These are phyloP conservation scores for Xylariaceae sp. DNA, from an alignment of 2,329 filamentous ascomycete species.

Conservation along the genomic window DNA sequence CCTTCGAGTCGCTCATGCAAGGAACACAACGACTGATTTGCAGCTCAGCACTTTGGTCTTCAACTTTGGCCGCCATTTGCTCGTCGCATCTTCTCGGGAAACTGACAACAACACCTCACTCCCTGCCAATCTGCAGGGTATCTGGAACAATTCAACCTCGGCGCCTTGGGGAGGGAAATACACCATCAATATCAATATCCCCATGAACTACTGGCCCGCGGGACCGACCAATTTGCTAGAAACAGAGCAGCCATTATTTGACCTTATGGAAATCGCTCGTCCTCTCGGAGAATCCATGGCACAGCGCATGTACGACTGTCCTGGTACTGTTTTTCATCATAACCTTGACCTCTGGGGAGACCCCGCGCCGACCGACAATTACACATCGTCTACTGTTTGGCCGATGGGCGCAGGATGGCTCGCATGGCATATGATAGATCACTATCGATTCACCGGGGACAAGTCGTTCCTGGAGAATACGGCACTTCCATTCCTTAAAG, in stretches of 20 bases:
- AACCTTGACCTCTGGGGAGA: constrained; percentile 41
- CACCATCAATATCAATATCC: constrained; percentile 21
- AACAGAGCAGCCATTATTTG: constrained; percentile 40
- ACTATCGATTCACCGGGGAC: constrained; percentile 36
- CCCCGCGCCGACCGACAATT: constrained; percentile 33
- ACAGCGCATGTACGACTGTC: constrained; percentile 36
- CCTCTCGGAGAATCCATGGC: constrained; percentile 34
- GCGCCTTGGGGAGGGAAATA: constrained; percentile 6
- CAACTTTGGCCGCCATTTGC: constrained; percentile 6
- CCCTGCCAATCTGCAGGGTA: constrained; percentile 6
- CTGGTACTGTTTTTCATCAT: constrained; percentile 37
- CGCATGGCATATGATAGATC: constrained; percentile 38
- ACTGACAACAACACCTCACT: not conserved
- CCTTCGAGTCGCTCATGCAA: not conserved
- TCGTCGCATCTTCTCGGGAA: constrained; percentile 5
- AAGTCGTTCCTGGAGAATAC: constrained; percentile 24
- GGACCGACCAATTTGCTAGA: constrained; percentile 34
- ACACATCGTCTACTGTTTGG: constrained; percentile 30
- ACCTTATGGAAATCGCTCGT: constrained; percentile 22
- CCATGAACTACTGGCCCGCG: constrained; percentile 27
- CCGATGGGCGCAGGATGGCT: constrained; percentile 42
- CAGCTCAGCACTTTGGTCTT: constrained; percentile 3
- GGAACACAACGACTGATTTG: not conserved
- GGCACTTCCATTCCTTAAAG: constrained; percentile 32
- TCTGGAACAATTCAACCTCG: constrained; percentile 5